Base-by-base conservation (phyloP, 495 filamentous ascomycete genomes). In the Margaritispora aquatica region DNA sequence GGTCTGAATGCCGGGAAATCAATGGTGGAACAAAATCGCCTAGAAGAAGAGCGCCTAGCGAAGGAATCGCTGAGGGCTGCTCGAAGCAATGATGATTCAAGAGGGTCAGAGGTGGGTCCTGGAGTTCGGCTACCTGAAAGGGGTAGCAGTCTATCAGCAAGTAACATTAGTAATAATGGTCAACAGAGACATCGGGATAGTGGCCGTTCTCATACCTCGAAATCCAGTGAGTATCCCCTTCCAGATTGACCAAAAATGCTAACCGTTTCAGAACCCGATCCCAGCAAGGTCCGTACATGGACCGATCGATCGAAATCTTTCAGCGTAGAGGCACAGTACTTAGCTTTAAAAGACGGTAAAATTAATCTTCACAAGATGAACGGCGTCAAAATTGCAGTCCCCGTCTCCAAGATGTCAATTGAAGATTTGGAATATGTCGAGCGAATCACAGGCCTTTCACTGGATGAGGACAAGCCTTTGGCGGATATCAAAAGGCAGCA, bases 291-390 rank as follows among this genome's bases (percentile, higher is more conserved):
- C 21, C 86, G 94, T 52, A 88, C 83, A 17, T 99, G 94, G 94
- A 96, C 92, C 11, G 94, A 99, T 70, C 84, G 95, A 51, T 87
- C 89, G 19, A 95, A 91, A 63, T 89, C 90, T 11, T 99, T 99
- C 73, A 96, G 91, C 59, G 94, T 99, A 58, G 94, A 99, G 57
- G 94, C 94, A 10, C 90, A 99, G 67, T 99, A 97, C 69, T 85
- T 97, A 59, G 95, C 92, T 19, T 77, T 96, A 22, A 87, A 84
- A 68, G 94, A 97, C 70, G 90, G 91, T 48, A 97, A 99, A 75
- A 94, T 99, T 61, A 94, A 97, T 72, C 79, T 99, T 4, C 94
- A 99, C 75, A 99, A 99, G 77, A 77, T 86, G 69, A 99, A 99
- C 68, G 94, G 94, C 11, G 90, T 99, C 51, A 96, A 97, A 71